Conservation (phyloP, 1,284 basidiomycete genomes). For the Cutaneotrichosporon sp. region DNA sequence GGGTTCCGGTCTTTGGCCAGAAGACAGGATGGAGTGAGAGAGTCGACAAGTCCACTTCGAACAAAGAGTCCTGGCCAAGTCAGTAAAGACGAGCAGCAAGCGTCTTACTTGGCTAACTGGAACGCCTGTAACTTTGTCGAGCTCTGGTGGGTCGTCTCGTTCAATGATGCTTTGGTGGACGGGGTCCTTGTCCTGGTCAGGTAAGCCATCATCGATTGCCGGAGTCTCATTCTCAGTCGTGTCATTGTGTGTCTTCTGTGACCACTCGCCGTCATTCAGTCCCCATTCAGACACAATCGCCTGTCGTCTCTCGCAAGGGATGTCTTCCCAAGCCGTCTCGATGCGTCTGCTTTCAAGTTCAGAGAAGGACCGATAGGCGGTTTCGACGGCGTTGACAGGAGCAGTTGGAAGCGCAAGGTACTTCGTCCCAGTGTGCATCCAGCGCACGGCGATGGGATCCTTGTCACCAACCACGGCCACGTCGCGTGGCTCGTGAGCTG, state of each 20-base stretch:
- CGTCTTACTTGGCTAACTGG: slow-evolving; percentile 44
- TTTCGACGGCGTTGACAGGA: slow-evolving; percentile 38
- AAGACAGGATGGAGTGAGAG: slow-evolving; percentile 52
- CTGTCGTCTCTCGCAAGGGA: slow-evolving; percentile 16
- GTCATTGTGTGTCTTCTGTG: slow-evolving; percentile 14
- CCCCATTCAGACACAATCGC: slow-evolving; percentile 27
- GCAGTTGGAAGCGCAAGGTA: slow-evolving; percentile 43
- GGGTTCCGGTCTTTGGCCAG: slow-evolving; percentile 52
- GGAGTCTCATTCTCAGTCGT: slow-evolving; percentile 15
- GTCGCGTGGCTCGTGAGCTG: neutral
- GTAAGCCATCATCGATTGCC: too few relatives aligned
- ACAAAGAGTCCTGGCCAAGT: slow-evolving; percentile 48
- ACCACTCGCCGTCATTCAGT: slow-evolving; percentile 28
- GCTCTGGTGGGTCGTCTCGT: slow-evolving; percentile 29
- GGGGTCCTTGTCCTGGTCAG: slow-evolving; percentile 1
- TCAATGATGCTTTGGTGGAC: slow-evolving; percentile 33
- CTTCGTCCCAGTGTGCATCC: slow-evolving; percentile 48
- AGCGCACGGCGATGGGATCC: slow-evolving; percentile 37
- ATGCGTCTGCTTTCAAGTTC: slow-evolving; percentile 36
- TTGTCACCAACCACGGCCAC: neutral
- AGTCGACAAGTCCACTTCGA: slow-evolving; percentile 43
- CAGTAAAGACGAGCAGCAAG: neutral
- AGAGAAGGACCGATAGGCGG: slow-evolving; percentile 56
- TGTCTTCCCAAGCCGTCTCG: slow-evolving; percentile 52
- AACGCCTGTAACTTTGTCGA: slow-evolving; percentile 42